A percentile compares a stretch with the other conserved stretches of the same genome.
These are phyloP conservation scores for Phaeosphaeriaceae sp. DNA, from an alignment of 2,329 filamentous ascomycete species.

Conservation along the genomic window DNA sequence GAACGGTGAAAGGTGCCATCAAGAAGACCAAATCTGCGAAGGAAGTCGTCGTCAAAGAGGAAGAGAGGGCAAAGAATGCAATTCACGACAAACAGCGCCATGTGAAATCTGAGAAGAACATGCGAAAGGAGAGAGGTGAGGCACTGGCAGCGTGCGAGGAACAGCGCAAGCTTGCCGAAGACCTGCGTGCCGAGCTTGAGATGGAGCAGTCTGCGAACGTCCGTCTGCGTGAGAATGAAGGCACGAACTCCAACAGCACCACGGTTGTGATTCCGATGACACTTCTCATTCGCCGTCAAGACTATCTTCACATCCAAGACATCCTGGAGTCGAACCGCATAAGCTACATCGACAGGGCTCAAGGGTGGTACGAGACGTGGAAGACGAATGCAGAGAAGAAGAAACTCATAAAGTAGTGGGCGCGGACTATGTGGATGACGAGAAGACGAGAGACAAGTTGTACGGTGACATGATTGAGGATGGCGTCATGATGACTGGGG, in stretches of 20 bases:
- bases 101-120: constrained; percentile 16
- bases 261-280: constrained; percentile 19
- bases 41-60: constrained; percentile 17
- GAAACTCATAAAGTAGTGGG: constrained; percentile 5
- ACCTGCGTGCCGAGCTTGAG: constrained; percentile 17
- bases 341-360: constrained; percentile 6
- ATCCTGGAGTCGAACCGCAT: constrained; percentile 15
- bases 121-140: constrained; percentile 24
- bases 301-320: constrained; percentile 10
- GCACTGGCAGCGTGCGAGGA: constrained; percentile 14
- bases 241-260: constrained; percentile 9
- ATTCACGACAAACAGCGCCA: constrained; percentile 19
- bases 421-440: constrained; percentile 6
- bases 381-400: constrained; percentile 8
- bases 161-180: constrained; percentile 15
- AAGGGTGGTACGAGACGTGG: constrained; percentile 20
- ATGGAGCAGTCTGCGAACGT: constrained; percentile 17
- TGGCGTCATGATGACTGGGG: constrained; percentile 15
- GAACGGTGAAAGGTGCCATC: constrained; percentile 23
- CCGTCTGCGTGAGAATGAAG: constrained; percentile 19
- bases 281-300: constrained; percentile 13
- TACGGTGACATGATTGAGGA: constrained; percentile 17
- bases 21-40: constrained; percentile 26
- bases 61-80: constrained; percentile 24
- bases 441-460: constrained; percentile 7